Percentiles rank a stretch among this genome's conserved stretches.
These are phyloP conservation scores for Huntiella savannae DNA, from an alignment of 2,329 filamentous ascomycete genomes.

Conservation along the genomic window DNA sequence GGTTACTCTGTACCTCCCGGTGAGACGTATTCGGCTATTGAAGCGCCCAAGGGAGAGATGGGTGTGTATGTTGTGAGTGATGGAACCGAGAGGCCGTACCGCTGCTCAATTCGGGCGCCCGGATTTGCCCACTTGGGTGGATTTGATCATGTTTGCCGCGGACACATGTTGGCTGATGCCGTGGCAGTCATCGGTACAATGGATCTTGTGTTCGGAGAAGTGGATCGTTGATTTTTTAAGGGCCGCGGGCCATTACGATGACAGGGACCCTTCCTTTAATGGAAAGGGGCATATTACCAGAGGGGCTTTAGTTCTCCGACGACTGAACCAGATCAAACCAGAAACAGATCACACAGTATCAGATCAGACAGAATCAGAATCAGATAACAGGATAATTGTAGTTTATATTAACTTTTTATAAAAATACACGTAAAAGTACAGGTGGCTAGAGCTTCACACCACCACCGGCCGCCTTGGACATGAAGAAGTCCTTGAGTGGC, in stretches of 20 bases:
- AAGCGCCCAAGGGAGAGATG: conserved; percentile 99
- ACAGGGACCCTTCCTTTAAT: too few species aligned
- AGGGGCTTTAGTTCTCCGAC: too few species aligned
- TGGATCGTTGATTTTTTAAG: not conserved
- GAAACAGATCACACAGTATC: too few species aligned
- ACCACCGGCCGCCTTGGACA: conserved; percentile 49
- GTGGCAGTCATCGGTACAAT: conserved; percentile 87
- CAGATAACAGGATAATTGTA: too few species aligned
- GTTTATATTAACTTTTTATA: too few species aligned
- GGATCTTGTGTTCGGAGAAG: conserved; percentile 74
- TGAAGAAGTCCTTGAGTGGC: conserved; percentile 67
- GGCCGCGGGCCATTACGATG: not conserved
- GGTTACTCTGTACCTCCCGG: conserved; percentile 92
- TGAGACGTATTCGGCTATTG: conserved; percentile 94
- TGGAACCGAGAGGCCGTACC: conserved; percentile 86
- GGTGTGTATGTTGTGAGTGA: conserved; percentile 92
- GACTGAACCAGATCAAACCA: too few species aligned
- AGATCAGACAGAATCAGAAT: too few species aligned
- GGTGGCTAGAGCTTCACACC: conserved; percentile 24
- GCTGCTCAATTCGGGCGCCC: conserved; percentile 91
- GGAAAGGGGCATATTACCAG: too few species aligned
- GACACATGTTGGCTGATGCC: conserved; percentile 86
- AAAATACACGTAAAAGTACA: conserved; percentile 13
- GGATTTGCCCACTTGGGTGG: conserved; percentile 89
- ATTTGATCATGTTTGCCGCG: conserved; percentile 83